phyloP scores from a whole-genome alignment of 192 early-diverging fungal species.

The Rhizophagus sp. region DNA sequence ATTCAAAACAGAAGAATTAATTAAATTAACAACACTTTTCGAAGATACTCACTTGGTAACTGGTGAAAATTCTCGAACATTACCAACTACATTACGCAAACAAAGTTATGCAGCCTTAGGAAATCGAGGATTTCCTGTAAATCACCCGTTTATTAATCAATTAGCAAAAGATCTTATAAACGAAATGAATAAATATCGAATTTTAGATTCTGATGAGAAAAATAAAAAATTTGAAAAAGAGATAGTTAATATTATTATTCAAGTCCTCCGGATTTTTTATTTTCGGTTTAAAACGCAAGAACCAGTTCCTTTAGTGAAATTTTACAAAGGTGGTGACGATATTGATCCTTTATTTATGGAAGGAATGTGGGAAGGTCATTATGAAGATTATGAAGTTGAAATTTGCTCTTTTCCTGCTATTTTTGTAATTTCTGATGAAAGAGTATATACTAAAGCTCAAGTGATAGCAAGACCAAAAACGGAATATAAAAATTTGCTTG shows the following conservation, averaged over 20 bases:
- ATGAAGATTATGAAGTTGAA: constrained; percentile 19
- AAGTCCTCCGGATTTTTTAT: constrained; percentile 5
- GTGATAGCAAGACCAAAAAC: background rate
- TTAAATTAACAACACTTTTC: background rate
- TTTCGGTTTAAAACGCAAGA: constrained; percentile 17
- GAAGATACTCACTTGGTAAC: background rate
- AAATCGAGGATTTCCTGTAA: background rate
- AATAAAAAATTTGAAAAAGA: background rate
- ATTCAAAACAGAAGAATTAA: background rate
- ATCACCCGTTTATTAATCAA: background rate
- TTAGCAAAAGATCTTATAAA: background rate
- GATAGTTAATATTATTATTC: background rate
- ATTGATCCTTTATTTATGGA: constrained; percentile 19
- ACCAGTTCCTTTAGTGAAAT: background rate
- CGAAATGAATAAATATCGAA: constrained; percentile 3
- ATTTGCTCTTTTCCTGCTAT: constrained; percentile 21
- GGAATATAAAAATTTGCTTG: too few relatives aligned
- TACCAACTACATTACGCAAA: constrained; percentile 16
- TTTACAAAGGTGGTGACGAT: background rate
- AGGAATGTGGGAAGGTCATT: background rate
- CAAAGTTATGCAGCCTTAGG: background rate
- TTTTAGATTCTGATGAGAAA: constrained; percentile 5
- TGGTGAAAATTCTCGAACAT: background rate
- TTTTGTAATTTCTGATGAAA: too few relatives aligned
- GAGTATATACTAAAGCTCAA: constrained; percentile 22